These are phyloP conservation scores for Ceratocystis papillata DNA, from an alignment of 2,329 filamentous ascomycete genomes.

Conservation along the genomic window DNA sequence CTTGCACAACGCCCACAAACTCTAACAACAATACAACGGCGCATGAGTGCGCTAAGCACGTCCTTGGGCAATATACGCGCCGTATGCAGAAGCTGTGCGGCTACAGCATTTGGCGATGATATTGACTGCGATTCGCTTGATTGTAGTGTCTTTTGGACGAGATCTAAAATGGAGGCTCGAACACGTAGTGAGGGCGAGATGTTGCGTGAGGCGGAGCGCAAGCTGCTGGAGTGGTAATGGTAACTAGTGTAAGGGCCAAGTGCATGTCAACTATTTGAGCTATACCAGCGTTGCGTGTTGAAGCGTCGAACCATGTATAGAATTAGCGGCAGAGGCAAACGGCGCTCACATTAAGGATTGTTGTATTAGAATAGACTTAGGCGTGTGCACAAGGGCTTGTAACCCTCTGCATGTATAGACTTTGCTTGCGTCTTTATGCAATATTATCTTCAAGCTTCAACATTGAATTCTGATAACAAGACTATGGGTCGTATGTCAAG, in stretches of 20 bases:
- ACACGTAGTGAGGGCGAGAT: constrained; percentile 33
- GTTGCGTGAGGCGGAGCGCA: constrained; percentile 30
- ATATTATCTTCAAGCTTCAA: no score
- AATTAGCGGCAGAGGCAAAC: no score
- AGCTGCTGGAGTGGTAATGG: constrained; percentile 31
- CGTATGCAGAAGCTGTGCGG: constrained; percentile 72
- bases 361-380: no score
- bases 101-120: constrained; percentile 59
- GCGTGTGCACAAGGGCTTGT: no score
- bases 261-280: neutral
- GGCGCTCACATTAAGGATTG: no score
- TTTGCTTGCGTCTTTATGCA: no score
- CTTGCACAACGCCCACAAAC: constrained; percentile 50
- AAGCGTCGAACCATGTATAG: neutral
- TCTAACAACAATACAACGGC: constrained; percentile 51
- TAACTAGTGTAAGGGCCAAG: neutral
- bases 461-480: no score
- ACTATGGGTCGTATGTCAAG: no score
- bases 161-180: constrained; percentile 50
- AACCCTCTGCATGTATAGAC: no score
- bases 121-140: constrained; percentile 84
- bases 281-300: no score
- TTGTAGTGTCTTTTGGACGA: constrained; percentile 82
- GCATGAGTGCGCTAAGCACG: constrained; percentile 46
- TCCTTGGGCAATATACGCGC: constrained; percentile 52